Base-by-base conservation (phyloP, 768 basidiomycete genomes). In the Phaeotremella skinneri region DNA sequence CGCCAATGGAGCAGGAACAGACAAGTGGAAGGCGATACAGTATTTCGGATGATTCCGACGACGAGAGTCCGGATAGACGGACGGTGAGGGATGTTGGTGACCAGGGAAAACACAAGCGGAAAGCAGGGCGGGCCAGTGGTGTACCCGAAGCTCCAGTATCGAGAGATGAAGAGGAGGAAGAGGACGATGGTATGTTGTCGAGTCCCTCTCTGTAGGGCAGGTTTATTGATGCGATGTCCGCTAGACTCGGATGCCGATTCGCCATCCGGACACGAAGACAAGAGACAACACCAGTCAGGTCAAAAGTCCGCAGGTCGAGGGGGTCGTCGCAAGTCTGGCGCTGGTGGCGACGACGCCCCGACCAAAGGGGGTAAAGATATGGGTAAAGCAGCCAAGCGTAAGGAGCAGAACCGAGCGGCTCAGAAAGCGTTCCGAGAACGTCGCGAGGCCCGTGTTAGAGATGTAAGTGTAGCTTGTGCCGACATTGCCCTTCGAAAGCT, bases 401-500 rank as follows among this genome's bases (percentile, higher is more conserved):
- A 98, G 79, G 90, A 97, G 68, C 94, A 98, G 79, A 99, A 99
- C 69, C 83, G 94, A 55, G 91, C 92, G 2, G 94, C 94, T 5
- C 96, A 99, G 78, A 86, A 94, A 53, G 94, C 94, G 1, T 99
- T 99, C 81, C 82, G 94, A 55, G 96, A 98, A 78, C 83, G 94
- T 61, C 93, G 97, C 79, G 94, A 99, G 79, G 91, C 90, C 70
- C 92, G 96, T 76, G 90, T 98, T 64, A 91, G 90, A 74, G 92
- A 96, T 75, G 92, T 96, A 72, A 80, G 90, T 82, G 13, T 41
- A 20, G 7, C 11, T 34, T 21, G n/a, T 37, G 11, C 20, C 9
- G 17, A 13, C 29, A 26, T 23, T 1, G 1, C 37, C 9, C n/a
- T 56, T n/a, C 42, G 29, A 11, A 17, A 34, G 52, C 57, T 64